phyloP scores from a whole-genome alignment of 148 eudicot genomes.

The Chenopodium album region DNA sequence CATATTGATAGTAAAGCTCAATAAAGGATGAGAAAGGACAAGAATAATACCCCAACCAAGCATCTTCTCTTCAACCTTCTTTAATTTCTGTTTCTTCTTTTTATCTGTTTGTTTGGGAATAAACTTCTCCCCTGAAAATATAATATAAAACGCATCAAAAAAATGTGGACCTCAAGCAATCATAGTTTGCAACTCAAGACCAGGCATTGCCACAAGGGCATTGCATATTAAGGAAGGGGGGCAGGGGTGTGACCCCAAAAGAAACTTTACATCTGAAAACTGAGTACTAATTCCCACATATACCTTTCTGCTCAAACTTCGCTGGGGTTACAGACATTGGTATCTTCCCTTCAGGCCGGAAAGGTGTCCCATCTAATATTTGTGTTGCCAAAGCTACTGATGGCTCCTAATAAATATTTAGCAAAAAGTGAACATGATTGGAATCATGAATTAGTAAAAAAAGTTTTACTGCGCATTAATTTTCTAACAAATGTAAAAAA shows the following conservation, averaged over 20 bases:
- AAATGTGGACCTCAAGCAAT: conserved; percentile 4
- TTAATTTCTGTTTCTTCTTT: conserved; percentile 81
- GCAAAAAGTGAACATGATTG: not conserved
- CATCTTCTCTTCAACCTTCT: conserved; percentile 95
- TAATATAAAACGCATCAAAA: conserved; percentile 5
- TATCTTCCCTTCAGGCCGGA: conserved; percentile 74
- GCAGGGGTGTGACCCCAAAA: too few relatives aligned
- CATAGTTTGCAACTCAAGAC: not conserved
- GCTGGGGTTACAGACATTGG: conserved; percentile 83
- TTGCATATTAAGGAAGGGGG: not conserved
- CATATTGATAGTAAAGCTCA: not conserved
- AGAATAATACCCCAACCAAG: conserved; percentile 91
- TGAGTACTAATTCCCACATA: not conserved
- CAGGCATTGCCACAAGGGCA: not conserved
- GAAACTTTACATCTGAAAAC: not conserved
- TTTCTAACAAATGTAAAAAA: conserved; percentile 7
- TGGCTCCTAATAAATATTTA: conserved; percentile 64
- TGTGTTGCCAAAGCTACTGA: conserved; percentile 86
- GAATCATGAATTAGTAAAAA: not conserved
- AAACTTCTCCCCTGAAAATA: conserved; percentile 79
- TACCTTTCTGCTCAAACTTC: conserved; percentile 98
- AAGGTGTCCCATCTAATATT: conserved; percentile 81
- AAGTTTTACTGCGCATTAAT: not conserved
- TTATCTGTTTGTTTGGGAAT: conserved; percentile 83
- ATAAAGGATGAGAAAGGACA: conserved; percentile 1